Evolutionary conservation across 1,284 basidiomycete genomes (phyloP).

Genomic region (Meripilus lineatus): DNA sequence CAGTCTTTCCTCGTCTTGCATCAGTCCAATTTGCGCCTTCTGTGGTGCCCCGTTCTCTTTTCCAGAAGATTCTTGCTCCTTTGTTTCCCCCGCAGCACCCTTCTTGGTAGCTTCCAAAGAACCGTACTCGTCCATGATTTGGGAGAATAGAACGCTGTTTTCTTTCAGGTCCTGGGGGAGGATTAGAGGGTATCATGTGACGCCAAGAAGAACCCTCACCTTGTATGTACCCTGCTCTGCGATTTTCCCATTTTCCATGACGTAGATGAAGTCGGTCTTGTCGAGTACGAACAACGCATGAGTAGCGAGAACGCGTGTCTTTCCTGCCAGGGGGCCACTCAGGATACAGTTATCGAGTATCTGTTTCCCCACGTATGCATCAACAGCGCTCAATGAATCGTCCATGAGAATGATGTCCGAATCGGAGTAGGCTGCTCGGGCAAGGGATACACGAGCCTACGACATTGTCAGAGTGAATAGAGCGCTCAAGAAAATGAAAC

Average conservation of each 20-base stretch:
- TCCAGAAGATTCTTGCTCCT: constrained; percentile 5
- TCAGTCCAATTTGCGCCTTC: constrained; percentile 19
- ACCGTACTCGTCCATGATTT: constrained; percentile 60
- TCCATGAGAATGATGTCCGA: constrained; percentile 73
- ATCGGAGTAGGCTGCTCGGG: constrained; percentile 74
- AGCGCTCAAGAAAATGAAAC: constrained; percentile 1
- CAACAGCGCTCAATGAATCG: constrained; percentile 70
- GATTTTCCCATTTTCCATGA: constrained; percentile 67
- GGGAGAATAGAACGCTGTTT: constrained; percentile 48
- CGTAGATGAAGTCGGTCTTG: constrained; percentile 64
- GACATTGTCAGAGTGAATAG: constrained; percentile 24
- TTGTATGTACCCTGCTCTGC: constrained; percentile 61
- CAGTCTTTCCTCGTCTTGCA: constrained; percentile 33
- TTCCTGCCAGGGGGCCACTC: constrained; percentile 47
- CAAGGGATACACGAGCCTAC: constrained; percentile 78
- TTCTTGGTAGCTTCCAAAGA: constrained; percentile 33
- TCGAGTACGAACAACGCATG: constrained; percentile 71
- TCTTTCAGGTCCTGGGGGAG: constrained; percentile 43
- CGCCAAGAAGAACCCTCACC: constrained; percentile 33
- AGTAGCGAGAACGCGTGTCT: constrained; percentile 74
- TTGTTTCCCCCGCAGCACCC: too few relatives aligned
- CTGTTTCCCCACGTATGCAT: constrained; percentile 60
- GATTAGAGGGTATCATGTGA: not conserved
- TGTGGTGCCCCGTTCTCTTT: constrained; percentile 9
- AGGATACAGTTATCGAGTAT: constrained; percentile 61